phyloP scores from a whole-genome alignment of 805 yeast genomes.

The Kregervanrija pseudodelftensis region DNA sequence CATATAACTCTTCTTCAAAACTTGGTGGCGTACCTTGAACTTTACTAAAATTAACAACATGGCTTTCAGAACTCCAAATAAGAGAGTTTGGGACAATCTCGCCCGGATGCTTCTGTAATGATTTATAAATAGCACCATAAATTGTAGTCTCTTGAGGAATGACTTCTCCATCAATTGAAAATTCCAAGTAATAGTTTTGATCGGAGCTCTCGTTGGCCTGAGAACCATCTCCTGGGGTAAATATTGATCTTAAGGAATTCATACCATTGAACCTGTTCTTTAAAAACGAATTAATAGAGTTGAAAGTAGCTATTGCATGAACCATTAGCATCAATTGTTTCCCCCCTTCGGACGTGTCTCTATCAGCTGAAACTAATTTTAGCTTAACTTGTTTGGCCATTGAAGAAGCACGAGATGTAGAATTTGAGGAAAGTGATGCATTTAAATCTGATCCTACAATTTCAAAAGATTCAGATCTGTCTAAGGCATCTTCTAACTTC shows the following conservation, averaged over 20 bases:
- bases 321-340: slow-evolving; percentile 37
- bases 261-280: slow-evolving; percentile 33
- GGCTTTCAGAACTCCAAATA: slow-evolving; percentile 54
- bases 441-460: slow-evolving; percentile 33
- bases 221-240: slow-evolving; percentile 7
- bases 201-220: not conserved
- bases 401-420: slow-evolving; percentile 39
- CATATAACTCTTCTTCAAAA: slow-evolving; percentile 25
- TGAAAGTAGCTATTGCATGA: slow-evolving; percentile 56
- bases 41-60: slow-evolving; percentile 42
- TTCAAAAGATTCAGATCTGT: slow-evolving; percentile 68
- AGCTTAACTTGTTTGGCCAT: slow-evolving; percentile 69
- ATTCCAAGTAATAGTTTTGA: slow-evolving; percentile 40
- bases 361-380: slow-evolving; percentile 38
- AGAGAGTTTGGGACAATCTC: slow-evolving; percentile 37
- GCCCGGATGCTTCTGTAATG: slow-evolving; percentile 33
- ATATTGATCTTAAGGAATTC: slow-evolving; percentile 8
- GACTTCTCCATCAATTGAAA: slow-evolving; percentile 47
- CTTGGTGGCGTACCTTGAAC: slow-evolving; percentile 23
- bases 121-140: slow-evolving; percentile 63
- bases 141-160: slow-evolving; percentile 64
- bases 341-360: slow-evolving; percentile 20
- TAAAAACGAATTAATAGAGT: slow-evolving; percentile 42
- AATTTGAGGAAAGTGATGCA: slow-evolving; percentile 7
- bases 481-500: slow-evolving; percentile 64